A percentile compares a stretch with the other conserved stretches of the same genome.
Conservation (phyloP, 169 alveolate genomes). For the Blepharisma undulans region DNA sequence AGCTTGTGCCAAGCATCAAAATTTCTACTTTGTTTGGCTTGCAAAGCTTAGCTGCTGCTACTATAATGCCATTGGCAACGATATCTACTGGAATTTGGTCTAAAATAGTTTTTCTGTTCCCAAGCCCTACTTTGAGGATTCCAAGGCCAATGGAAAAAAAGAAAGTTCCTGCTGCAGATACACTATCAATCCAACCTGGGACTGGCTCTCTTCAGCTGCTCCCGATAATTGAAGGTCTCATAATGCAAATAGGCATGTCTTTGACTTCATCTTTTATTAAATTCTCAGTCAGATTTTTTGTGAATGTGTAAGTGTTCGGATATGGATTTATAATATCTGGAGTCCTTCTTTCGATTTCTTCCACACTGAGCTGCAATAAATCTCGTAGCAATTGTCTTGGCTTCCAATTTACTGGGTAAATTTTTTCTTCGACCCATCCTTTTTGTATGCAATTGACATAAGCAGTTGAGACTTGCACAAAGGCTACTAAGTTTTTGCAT, state of each 20-base stretch:
- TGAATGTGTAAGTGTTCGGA: constrained; percentile 80
- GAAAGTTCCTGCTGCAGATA: constrained; percentile 73
- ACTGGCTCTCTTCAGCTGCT: constrained; percentile 73
- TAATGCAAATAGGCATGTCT: constrained; percentile 57
- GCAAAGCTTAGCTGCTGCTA: constrained; percentile 49
- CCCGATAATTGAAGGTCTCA: constrained; percentile 77
- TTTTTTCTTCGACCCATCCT: constrained; percentile 78
- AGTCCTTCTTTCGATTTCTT: constrained; percentile 60
- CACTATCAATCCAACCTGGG: constrained; percentile 84
- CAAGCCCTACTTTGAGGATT: constrained; percentile 57
- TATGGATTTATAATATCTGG: constrained; percentile 61
- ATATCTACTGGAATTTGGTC: constrained; percentile 83
- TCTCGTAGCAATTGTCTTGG: constrained; percentile 49
- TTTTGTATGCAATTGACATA: constrained; percentile 61
- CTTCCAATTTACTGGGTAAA: constrained; percentile 53
- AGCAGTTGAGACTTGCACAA: constrained; percentile 62
- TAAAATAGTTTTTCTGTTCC: constrained; percentile 62
- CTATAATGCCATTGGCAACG: constrained; percentile 63
- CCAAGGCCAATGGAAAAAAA: constrained; percentile 71
- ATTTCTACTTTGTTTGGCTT: constrained; percentile 49
- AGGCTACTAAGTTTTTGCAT: constrained; percentile 48
- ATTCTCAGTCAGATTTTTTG: constrained; percentile 73
- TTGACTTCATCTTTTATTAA: constrained; percentile 50
- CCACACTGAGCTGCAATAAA: constrained; percentile 54
- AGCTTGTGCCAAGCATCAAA: constrained; percentile 51